Base-by-base conservation (phyloP, 2,329 filamentous ascomycete genomes). In the Botrytis elliptica region DNA sequence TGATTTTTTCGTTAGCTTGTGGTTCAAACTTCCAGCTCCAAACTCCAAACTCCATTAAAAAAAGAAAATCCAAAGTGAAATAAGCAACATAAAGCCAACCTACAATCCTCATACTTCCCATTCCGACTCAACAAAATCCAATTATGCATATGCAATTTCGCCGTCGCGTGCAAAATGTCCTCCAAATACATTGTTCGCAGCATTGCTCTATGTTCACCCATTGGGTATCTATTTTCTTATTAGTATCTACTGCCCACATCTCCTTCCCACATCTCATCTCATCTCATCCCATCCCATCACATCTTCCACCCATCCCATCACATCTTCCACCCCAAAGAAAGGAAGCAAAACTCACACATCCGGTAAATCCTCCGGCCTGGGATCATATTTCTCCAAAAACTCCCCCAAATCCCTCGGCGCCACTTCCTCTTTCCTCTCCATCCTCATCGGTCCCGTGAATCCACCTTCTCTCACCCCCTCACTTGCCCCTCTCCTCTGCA, bases 361-460 rank as follows among this genome's bases (percentile, higher is more conserved):
- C 22, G 67, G 60, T 1, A 75, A 2, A n/a, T 55, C 44, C 3
- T 64, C 44, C 29, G 59, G 18, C 29, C 69, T 70, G 1, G 72
- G 74, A 60, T 77, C 75, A 57, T 75, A 77, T 29, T 76, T 74
- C 38, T 76, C 73, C 25, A 78, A 36, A 40, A 77, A 60, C 38
- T 71, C 74, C 9, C 20, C 44, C 49, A 74, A 60, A 42, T 59
- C 67, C 4, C 20, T 62, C 12, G 71, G 63, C 42, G 38, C 8
- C 1, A 9, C 33, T 29, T 49, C 44, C 44, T 22, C 44, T 46
- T 5, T 12, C 12, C 38, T 40, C 40, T 20, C 46, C 25, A 2
- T 55, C 14, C 29, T 5, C 8, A 46, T 7, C 10, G 33, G 36
- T 2, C 44, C 46, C 3, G 29, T 25, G 33, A 42, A 59, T 1